Evolutionary conservation across 306 rosid genomes (phyloP).

Genomic region (Medicago arabica): DNA sequence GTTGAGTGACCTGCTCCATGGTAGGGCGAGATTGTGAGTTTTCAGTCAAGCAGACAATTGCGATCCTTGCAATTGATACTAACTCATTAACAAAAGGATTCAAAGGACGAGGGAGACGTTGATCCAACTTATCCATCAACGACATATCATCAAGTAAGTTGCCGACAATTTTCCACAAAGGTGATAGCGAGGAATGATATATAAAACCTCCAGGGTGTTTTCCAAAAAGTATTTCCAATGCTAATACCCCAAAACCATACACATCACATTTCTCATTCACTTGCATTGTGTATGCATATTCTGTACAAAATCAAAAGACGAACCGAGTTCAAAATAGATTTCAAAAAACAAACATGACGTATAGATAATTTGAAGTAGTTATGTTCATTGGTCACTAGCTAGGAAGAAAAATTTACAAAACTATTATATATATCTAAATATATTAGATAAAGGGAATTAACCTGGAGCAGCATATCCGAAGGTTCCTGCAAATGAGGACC

Average conservation of each 20-base stretch:
- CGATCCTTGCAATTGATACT: not conserved
- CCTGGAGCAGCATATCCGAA: constrained; percentile 44
- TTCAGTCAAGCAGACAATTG: constrained; percentile 19
- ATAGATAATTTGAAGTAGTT: no score
- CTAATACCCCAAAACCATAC: constrained; percentile 33
- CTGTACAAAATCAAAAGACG: not conserved
- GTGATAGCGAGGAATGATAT: not conserved
- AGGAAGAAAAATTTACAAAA: no score
- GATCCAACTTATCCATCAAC: constrained; percentile 21
- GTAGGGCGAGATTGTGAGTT: constrained; percentile 14
- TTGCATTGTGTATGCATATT: constrained; percentile 27
- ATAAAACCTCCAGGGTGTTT: constrained; percentile 16
- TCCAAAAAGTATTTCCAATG: constrained; percentile 37
- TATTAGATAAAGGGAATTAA: not conserved
- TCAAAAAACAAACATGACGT: no score
- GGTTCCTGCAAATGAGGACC: constrained; percentile 34
- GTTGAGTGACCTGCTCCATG: constrained; percentile 24
- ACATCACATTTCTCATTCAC: constrained; percentile 38
- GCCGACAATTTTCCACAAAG: not conserved
- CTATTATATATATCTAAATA: not conserved
- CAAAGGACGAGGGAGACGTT: not conserved
- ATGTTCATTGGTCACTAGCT: no score
- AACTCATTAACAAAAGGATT: not conserved
- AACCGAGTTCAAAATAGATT: not conserved
- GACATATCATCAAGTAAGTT: not conserved